Base-by-base conservation (phyloP, 1,284 basidiomycete species). In the Gomphus bonarii region DNA sequence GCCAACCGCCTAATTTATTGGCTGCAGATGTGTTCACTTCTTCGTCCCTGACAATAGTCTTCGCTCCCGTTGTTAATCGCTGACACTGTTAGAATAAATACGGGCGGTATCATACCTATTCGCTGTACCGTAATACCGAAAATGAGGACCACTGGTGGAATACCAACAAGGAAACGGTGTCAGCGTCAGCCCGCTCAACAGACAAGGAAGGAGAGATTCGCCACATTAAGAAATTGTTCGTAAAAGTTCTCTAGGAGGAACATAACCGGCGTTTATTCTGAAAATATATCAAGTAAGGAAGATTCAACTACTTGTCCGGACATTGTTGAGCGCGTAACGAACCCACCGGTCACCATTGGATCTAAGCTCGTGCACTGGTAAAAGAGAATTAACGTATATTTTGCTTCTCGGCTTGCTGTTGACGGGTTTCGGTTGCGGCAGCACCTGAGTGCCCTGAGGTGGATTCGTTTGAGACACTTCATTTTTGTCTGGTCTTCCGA, bases 1-100 rank as follows among this genome's bases (percentile, higher is more conserved):
- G 79, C 90, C 91, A 95, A 60, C 86, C 81, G 8, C 84, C 87
- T 10, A 98, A 81, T 62, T 88, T 86, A 0, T 91, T 95, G 14
- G 85, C 84, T 9, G 91, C 88, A 0, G 89, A 91, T 55, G 84
- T 93, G 73, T 95, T 95, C 63, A 95, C 91, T 66, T 94, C 82
- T 63, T 97, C 90, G 68, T 98, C 95, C 88, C 59, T 95, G 82
- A 22, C 95, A 84, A 69, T 92, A 95, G 71, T 98, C 95, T 73
- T 98, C 95, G 57, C 97, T 75, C 11, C 85, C 92, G 68, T 98
- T 95, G 70, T 97, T 98, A 73, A 97, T 83, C 10, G 88, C 94
- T 7, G 95, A 97, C 60, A 97, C 88, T 33, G 75, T 69, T 47
- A 98, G 71, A 62, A 98, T 97, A 69, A 94, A 90, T 18, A 91